Base-by-base conservation (phyloP, 371 early-diverging fungal genomes). In the Homolaphlyctis polyrhiza region DNA sequence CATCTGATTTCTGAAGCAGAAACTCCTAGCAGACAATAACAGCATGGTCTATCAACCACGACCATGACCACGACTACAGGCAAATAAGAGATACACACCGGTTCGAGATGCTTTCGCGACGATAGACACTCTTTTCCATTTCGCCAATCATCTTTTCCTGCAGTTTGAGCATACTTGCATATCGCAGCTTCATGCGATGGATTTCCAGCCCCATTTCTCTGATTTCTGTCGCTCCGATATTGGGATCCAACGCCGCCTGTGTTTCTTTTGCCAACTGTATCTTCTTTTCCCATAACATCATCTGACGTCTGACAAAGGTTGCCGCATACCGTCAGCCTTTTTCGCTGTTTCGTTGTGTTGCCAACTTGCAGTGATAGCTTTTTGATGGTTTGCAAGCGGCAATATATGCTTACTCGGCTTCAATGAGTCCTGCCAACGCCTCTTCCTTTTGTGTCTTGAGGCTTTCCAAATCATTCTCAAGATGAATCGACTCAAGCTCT, bases 271-370 rank as follows among this genome's bases (percentile, higher is more conserved):
- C 81, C 30, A 84, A 70, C 66, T 82, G 84, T 57, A 82, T 84
- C 62, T 84, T 84, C 66, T 84, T 84, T 61, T 84, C 81, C 84
- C 84, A 84, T n/a, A 84, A 74, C 79, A 84, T 75, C 57, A 82
- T 72, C 57, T 84, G 84, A 1, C 81, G 83, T 63, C 83, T 82
- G 43, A 25, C 28, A 51, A 35, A 67, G 35, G 29, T 45, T n/a
- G n/a, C n/a, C n/a, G n/a, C n/a, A n/a, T n/a, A n/a, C n/a, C n/a
- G n/a, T n/a, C n/a, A 30, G 25, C 33, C n/a, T 43, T 32, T 69
- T 64, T 29, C 28, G 21, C 36, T 18, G 30, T 25, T n/a, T 2
- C 18, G 4, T 33, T 35, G 25, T n/a, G 33, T 3, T 16, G 43
- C 16, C 25, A 52, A 52, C 23, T 25, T 1, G 54, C n/a, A 27